A percentile compares a stretch with the other conserved stretches of the same genome.
Evolutionary conservation across 2,329 filamentous ascomycete genomes (phyloP).

Genomic region (Pseudogymnoascus sp.): DNA sequence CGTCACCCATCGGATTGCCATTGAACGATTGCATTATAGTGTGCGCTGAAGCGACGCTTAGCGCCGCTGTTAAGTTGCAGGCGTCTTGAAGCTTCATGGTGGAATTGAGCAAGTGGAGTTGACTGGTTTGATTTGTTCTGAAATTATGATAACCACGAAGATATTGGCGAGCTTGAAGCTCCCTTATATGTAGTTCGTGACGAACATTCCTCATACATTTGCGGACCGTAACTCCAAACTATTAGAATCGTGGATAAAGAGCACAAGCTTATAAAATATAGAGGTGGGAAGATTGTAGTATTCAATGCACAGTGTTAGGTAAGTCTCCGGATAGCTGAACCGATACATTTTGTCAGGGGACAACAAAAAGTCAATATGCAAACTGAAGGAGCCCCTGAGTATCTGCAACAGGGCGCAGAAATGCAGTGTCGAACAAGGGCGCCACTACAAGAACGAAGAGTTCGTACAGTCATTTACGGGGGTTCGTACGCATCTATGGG

Average conservation of each 20-base stretch:
- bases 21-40: constrained; percentile 24
- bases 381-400: not conserved
- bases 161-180: not conserved
- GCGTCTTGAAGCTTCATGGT: not conserved
- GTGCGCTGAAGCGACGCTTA: constrained; percentile 31
- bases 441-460: not conserved
- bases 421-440: not conserved
- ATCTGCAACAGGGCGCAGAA: not conserved
- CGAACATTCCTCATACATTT: not conserved
- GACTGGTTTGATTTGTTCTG: not conserved
- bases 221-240: not conserved
- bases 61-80: constrained; percentile 19
- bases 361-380: not conserved
- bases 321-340: not conserved
- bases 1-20: not conserved
- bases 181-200: not conserved
- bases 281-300: not conserved
- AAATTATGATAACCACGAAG: not conserved
- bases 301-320: not conserved
- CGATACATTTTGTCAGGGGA: not conserved
- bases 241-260: not conserved
- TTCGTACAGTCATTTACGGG: not conserved
- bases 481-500: not conserved
- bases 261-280: not conserved
- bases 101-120: not conserved